phyloP scores from a whole-genome alignment of 768 basidiomycete genomes.

The Fistulinella prunicolor region DNA sequence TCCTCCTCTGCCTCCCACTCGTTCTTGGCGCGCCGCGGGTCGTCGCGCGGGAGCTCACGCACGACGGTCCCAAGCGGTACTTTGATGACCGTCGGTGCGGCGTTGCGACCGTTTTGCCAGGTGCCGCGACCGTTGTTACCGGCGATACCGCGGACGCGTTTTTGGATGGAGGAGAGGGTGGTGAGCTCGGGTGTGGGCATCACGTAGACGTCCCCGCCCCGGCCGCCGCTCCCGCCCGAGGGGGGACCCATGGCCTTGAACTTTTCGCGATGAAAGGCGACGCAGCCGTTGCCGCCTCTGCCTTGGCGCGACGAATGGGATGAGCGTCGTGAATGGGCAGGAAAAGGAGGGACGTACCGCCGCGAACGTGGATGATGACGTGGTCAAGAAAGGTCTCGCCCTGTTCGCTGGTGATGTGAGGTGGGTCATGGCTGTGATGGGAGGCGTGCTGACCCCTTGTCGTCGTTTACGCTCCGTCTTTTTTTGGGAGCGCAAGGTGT shows the following conservation, averaged over 20 bases:
- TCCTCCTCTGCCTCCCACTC: conserved; percentile 76
- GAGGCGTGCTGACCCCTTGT: conserved; percentile 50
- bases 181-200: conserved; percentile 74
- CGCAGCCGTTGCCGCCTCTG: conserved; percentile 86
- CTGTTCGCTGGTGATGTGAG: conserved; percentile 37
- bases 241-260: conserved; percentile 82
- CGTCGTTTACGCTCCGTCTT: conserved; percentile 75
- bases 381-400: conserved; percentile 82
- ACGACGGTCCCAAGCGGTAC: conserved; percentile 93
- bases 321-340: neutral
- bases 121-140: conserved; percentile 79
- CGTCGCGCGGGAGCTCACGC: conserved; percentile 64
- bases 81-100: conserved; percentile 65
- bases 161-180: conserved; percentile 69
- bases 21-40: conserved; percentile 60
- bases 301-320: conserved; percentile 48
- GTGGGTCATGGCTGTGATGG: neutral
- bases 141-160: conserved; percentile 60
- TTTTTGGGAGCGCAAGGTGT: conserved; percentile 46
- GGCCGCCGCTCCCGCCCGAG: conserved; percentile 90
- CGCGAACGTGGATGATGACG: conserved; percentile 72
- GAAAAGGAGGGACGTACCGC: conserved; percentile 44
- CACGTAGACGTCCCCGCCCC: conserved; percentile 85
- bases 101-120: conserved; percentile 82
- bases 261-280: conserved; percentile 91